phyloP scores from a whole-genome alignment of 1,139 yeast species.

The Lodderomyces metapsilosis region DNA sequence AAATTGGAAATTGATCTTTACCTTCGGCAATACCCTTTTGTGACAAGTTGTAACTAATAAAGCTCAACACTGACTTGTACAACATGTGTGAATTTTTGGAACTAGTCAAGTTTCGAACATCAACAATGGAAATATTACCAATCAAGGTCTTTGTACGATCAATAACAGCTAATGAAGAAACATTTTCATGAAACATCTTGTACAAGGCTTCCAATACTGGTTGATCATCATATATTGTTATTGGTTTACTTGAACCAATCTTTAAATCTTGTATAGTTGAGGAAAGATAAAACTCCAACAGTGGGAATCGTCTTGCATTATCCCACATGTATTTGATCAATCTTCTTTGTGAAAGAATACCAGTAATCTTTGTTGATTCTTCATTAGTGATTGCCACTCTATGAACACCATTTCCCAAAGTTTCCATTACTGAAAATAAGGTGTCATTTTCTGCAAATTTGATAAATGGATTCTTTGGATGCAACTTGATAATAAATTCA shows the following conservation, averaged over 20 bases:
- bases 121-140: slow-evolving; percentile 93
- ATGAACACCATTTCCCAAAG: slow-evolving; percentile 89
- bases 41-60: slow-evolving; percentile 80
- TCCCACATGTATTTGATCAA: slow-evolving; percentile 84
- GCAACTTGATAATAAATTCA: slow-evolving; percentile 69
- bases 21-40: slow-evolving; percentile 92
- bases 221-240: slow-evolving; percentile 82
- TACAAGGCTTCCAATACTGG: slow-evolving; percentile 80
- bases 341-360: slow-evolving; percentile 87
- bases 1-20: slow-evolving; percentile 93
- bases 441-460: slow-evolving; percentile 69
- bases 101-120: slow-evolving; percentile 82
- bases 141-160: slow-evolving; percentile 72
- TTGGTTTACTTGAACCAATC: slow-evolving; percentile 69
- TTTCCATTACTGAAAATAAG: slow-evolving; percentile 73
- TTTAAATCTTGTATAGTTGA: slow-evolving; percentile 63
- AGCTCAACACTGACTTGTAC: slow-evolving; percentile 80
- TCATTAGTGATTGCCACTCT: slow-evolving; percentile 76
- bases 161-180: slow-evolving; percentile 91
- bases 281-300: slow-evolving; percentile 71
- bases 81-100: slow-evolving; percentile 81
- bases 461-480: slow-evolving; percentile 84
- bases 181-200: slow-evolving; percentile 80
- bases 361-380: slow-evolving; percentile 50
- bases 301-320: slow-evolving; percentile 80